Evolutionary conservation across 768 basidiomycete genomes (phyloP), one percentile per base, ranked within the genome.

Genomic region (Trametes elegans): DNA sequence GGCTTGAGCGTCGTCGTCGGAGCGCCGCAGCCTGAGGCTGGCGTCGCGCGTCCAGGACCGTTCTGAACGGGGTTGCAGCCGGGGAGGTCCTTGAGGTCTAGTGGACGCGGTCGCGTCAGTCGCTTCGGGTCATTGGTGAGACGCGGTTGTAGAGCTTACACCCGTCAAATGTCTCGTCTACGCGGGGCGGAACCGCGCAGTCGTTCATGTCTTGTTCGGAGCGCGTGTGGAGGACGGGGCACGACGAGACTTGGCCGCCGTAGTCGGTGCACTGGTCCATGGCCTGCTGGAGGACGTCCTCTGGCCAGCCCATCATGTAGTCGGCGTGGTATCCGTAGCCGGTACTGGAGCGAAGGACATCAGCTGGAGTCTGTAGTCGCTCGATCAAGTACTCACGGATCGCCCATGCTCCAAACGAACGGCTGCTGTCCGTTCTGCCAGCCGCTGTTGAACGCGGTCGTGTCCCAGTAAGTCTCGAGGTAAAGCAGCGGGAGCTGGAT

Each of bases 291-390:
- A 80, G 72, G 11, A 76, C 63, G n/a, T 57, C 65, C 0, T 58
- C 47, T 45, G 75, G 68, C 78, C 78, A 79, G 5, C 78, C 75
- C 47, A 72, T 71, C 53, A 67, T 61, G 58, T 72, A 74, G 58
- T 75, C 73, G 5, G 67, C 71, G 51, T 72, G 70, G 34, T 70
- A 61, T 24, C 73, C 75, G 56, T 71, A 73, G 3, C 76, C 76
- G 5, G 75, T 76, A 5, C 44, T 46, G 28, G n/a, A n/a, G n/a
- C n/a, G n/a, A n/a, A n/a, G n/a, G n/a, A n/a, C n/a, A n/a, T n/a
- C n/a, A n/a, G n/a, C n/a, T n/a, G n/a, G n/a, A n/a, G n/a, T n/a
- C n/a, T n/a, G n/a, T n/a, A n/a, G n/a, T n/a, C n/a, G n/a, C n/a
- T n/a, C n/a, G n/a, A n/a, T n/a, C n/a, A n/a, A n/a, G n/a, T 18